These are phyloP conservation scores for Suhomyces panamericanus DNA, from an alignment of 1,139 yeast genomes.

Conservation along the genomic window DNA sequence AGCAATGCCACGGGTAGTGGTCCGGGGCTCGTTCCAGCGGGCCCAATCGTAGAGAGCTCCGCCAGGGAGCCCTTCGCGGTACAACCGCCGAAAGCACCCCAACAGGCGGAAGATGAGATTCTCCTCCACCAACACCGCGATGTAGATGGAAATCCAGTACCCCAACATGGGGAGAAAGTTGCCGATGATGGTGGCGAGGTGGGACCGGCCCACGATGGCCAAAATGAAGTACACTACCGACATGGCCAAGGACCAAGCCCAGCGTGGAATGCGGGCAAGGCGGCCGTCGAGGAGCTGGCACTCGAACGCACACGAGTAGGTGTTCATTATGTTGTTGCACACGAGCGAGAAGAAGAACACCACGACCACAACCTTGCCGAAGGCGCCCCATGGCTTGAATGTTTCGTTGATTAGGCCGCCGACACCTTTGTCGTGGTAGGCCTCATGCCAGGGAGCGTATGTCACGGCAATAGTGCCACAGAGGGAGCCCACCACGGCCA, in stretches of 20 bases:
- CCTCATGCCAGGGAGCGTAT: constrained; percentile 27
- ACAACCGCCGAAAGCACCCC: constrained; percentile 9
- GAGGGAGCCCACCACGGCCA: constrained; percentile 24
- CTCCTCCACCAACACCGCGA: constrained; percentile 26
- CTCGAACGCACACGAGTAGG: constrained; percentile 29
- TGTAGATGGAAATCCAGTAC: constrained; percentile 32
- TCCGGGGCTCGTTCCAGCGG: constrained; percentile 19
- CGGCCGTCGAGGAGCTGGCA: constrained; percentile 25
- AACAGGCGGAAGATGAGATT: constrained; percentile 23
- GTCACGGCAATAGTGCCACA: constrained; percentile 28
- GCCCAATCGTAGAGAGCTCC: constrained; percentile 21
- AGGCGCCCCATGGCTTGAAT: constrained; percentile 28
- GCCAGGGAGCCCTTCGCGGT: constrained; percentile 15
- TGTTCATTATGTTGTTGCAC: constrained; percentile 39
- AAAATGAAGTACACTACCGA: constrained; percentile 24
- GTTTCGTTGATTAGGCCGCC: constrained; percentile 27
- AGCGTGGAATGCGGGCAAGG: constrained; percentile 24
- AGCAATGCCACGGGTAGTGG: constrained; percentile 29
- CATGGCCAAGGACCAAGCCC: constrained; percentile 27
- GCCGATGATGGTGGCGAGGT: constrained; percentile 25
- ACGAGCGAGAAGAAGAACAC: constrained; percentile 35
- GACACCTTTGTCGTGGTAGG: constrained; percentile 23
- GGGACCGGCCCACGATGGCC: constrained; percentile 25
- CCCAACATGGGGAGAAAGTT: constrained; percentile 32
- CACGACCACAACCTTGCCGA: constrained; percentile 36